phyloP scores from a whole-genome alignment of 2,329 filamentous ascomycete species.

The Metarhizium album region DNA sequence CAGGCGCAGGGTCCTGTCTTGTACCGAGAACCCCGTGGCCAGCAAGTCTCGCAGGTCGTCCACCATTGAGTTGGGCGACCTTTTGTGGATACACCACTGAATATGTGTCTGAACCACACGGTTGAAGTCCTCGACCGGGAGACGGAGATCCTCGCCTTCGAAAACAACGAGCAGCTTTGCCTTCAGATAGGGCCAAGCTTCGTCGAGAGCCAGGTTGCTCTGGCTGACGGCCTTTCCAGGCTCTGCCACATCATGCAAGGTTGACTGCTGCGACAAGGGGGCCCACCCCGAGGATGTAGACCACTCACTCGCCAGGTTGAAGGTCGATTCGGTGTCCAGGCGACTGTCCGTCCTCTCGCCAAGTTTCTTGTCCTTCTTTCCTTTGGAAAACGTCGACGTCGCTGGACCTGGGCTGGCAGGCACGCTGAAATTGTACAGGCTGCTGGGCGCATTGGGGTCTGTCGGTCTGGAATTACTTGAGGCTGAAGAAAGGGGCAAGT shows the following conservation, averaged over 20 bases:
- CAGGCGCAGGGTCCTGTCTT: constrained; percentile 72
- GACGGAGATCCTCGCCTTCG: constrained; percentile 65
- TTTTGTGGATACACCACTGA: constrained; percentile 64
- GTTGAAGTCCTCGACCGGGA: constrained; percentile 80
- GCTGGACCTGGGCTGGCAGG: constrained; percentile 60
- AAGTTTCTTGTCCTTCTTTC: constrained; percentile 77
- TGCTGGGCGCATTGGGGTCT: constrained; percentile 63
- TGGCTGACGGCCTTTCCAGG: constrained; percentile 46
- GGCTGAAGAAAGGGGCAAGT: constrained; percentile 63
- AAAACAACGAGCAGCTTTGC: constrained; percentile 69
- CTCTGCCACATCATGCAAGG: constrained; percentile 44
- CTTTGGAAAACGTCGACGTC: constrained; percentile 62
- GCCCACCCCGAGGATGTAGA: constrained; percentile 42
- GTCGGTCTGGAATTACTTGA: constrained; percentile 67
- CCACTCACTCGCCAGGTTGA: constrained; percentile 36
- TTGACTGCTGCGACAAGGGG: constrained; percentile 30
- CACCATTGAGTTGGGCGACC: constrained; percentile 58
- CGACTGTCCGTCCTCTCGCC: constrained; percentile 49
- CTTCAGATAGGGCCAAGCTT: constrained; percentile 74
- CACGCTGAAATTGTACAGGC: constrained; percentile 67
- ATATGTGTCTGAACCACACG: constrained; percentile 69
- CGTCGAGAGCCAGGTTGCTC: constrained; percentile 61
- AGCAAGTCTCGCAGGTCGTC: constrained; percentile 70
- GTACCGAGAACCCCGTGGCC: constrained; percentile 69
- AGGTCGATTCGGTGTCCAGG: constrained; percentile 40